These are phyloP conservation scores for Xylariales sp. DNA, from an alignment of 2,329 filamentous ascomycete species.

Conservation along the genomic window DNA sequence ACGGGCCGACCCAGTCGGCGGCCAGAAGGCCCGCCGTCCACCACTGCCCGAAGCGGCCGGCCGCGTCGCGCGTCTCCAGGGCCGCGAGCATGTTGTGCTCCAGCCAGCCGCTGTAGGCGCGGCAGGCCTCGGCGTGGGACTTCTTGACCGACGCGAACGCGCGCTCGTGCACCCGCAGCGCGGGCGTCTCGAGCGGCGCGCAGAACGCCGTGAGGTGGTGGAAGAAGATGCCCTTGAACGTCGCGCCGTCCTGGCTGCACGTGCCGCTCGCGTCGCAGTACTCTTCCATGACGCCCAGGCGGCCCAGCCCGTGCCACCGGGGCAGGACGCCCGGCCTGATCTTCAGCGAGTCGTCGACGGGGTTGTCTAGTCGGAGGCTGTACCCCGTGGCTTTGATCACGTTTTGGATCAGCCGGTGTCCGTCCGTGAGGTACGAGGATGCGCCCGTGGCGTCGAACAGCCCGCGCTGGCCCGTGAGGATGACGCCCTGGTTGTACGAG, in stretches of 20 bases:
- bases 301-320: conserved; percentile 79
- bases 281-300: conserved; percentile 85
- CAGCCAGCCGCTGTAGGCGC: conserved; percentile 79
- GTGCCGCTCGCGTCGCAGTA: conserved; percentile 78
- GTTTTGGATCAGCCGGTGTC: conserved; percentile 78
- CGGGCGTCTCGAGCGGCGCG: conserved; percentile 63
- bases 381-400: conserved; percentile 86
- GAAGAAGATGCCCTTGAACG: conserved; percentile 96
- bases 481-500: conserved; percentile 94
- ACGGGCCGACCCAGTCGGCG: conserved; percentile 46
- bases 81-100: conserved; percentile 81
- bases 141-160: conserved; percentile 47
- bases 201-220: conserved; percentile 88
- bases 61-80: conserved; percentile 71
- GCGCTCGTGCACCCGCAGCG: conserved; percentile 46
- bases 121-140: conserved; percentile 71
- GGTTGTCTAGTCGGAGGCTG: conserved; percentile 58
- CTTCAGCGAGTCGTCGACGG: conserved; percentile 55
- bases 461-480: conserved; percentile 83
- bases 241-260: conserved; percentile 87
- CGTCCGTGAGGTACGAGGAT: conserved; percentile 78
- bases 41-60: conserved; percentile 86
- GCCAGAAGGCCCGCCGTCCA: conserved; percentile 73
- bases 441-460: conserved; percentile 83
- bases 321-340: conserved; percentile 55